These are phyloP conservation scores for Rhexocercosporidium sp. DNA, from an alignment of 2,329 filamentous ascomycete genomes.

Conservation along the genomic window DNA sequence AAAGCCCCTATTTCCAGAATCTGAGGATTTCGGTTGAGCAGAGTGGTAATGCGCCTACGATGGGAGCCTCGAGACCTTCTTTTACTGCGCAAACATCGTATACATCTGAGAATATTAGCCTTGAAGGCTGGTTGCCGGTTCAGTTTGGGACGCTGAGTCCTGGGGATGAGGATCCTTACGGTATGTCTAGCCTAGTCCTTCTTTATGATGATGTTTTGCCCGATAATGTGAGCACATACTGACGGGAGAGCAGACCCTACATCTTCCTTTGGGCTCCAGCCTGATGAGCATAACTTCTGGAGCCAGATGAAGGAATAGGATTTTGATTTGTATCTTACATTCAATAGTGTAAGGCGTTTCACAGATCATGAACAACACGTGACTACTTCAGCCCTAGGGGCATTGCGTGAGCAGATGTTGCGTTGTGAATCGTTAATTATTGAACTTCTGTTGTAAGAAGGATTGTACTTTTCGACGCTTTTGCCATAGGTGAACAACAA, in stretches of 20 bases:
- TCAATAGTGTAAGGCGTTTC: slow-evolving; percentile 5
- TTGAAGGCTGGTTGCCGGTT: slow-evolving; percentile 15
- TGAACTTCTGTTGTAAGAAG: too few relatives aligned
- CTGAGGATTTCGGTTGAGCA: slow-evolving; percentile 14
- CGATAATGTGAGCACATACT: slow-evolving; percentile 9
- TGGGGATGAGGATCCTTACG: slow-evolving; percentile 12
- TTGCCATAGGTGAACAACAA: too few relatives aligned
- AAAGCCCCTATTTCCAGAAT: slow-evolving; percentile 16
- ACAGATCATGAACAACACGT: neutral
- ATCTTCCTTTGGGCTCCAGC: slow-evolving; percentile 11
- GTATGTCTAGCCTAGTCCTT: slow-evolving; percentile 7
- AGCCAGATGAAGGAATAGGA: slow-evolving; percentile 10
- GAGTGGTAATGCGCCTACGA: slow-evolving; percentile 3
- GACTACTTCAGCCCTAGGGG: neutral
- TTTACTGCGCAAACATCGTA: slow-evolving; percentile 8
- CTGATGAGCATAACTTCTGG: slow-evolving; percentile 12
- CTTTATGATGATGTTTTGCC: slow-evolving; percentile 4
- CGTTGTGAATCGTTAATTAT: neutral
- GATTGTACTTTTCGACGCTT: too few relatives aligned
- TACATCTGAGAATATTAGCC: slow-evolving; percentile 10
- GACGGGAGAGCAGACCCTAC: slow-evolving; percentile 4
- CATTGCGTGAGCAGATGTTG: neutral
- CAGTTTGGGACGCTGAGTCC: slow-evolving; percentile 13
- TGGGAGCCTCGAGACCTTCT: slow-evolving; percentile 3
- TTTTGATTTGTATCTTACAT: slow-evolving; percentile 9